A percentile compares a stretch with the other conserved stretches of the same genome.
These are phyloP conservation scores for Cokeromyces recurvatus DNA, from an alignment of 371 early-diverging fungal genomes.

Conservation along the genomic window DNA sequence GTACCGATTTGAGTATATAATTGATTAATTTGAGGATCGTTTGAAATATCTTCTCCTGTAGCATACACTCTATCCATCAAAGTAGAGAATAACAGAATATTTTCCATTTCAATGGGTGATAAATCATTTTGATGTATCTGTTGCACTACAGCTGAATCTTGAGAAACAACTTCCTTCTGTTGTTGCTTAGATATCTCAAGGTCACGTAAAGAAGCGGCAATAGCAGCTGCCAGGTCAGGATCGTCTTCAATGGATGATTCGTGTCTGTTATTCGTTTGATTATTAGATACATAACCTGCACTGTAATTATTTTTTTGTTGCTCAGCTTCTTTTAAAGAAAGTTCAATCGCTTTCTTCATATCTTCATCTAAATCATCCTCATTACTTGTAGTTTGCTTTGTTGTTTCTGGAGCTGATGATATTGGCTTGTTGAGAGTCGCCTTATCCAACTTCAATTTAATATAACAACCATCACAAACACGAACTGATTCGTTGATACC, in stretches of 20 bases:
- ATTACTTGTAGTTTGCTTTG: too few species aligned
- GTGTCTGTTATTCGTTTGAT: slow-evolving; percentile 1
- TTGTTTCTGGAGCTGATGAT: too few species aligned
- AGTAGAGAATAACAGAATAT: slow-evolving; percentile 68
- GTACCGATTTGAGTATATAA: slow-evolving; percentile 70
- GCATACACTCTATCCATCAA: slow-evolving; percentile 63
- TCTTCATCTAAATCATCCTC: slow-evolving; percentile 74
- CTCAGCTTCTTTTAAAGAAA: slow-evolving; percentile 80
- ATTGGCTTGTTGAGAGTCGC: too few species aligned
- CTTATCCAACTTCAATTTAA: slow-evolving; percentile 55
- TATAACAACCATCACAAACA: slow-evolving; percentile 91
- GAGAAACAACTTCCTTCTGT: not conserved
- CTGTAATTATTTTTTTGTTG: slow-evolving; percentile 30
- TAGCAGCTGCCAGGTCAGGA: slow-evolving; percentile 88
- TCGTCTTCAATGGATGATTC: slow-evolving; percentile 69
- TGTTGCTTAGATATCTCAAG: slow-evolving; percentile 15
- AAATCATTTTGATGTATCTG: slow-evolving; percentile 35
- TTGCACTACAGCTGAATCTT: slow-evolving; percentile 1
- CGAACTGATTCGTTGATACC: slow-evolving; percentile 89
- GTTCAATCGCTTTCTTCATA: slow-evolving; percentile 83
- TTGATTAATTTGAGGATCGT: slow-evolving; percentile 62
- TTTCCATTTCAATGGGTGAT: slow-evolving; percentile 65
- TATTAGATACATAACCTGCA: slow-evolving; percentile 22
- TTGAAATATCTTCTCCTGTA: slow-evolving; percentile 51
- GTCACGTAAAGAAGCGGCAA: slow-evolving; percentile 88